phyloP scores from a whole-genome alignment of 148 eudicot species.

The Rhododendron ovatum region DNA sequence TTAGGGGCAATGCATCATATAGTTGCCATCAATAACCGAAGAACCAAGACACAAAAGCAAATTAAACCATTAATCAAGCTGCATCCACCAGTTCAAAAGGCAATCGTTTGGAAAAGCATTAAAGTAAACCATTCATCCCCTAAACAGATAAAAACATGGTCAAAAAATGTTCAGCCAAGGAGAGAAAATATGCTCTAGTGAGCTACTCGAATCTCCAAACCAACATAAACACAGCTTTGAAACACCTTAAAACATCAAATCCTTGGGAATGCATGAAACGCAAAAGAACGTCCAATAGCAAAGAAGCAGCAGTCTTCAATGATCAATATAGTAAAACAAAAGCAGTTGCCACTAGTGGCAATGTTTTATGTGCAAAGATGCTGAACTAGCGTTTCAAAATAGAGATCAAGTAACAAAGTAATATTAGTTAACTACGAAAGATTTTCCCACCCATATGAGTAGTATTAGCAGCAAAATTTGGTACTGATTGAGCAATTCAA shows the following conservation, averaged over 20 bases:
- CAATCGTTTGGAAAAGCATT: not conserved
- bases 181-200: not conserved
- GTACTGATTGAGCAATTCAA: not conserved
- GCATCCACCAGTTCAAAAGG: slow-evolving; percentile 5
- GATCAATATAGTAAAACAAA: slow-evolving; percentile 1
- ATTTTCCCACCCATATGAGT: not conserved
- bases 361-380: not conserved
- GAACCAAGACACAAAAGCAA: not conserved
- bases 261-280: not conserved
- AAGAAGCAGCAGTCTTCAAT: not conserved
- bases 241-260: not conserved
- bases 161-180: not conserved
- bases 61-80: slow-evolving; percentile 10
- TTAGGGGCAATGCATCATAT: slow-evolving; percentile 13
- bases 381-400: not conserved
- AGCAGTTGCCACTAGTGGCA: not conserved
- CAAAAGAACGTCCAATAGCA: not conserved
- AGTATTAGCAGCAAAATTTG: not conserved
- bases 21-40: not conserved
- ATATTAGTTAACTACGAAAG: not conserved
- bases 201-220: not conserved
- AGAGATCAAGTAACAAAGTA: not conserved
- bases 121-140: slow-evolving; percentile 4
- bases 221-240: not conserved
- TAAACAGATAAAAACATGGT: not conserved